Evolutionary conservation across 768 basidiomycete genomes (phyloP).

Genomic region (Cystobasidium tubakii): DNA sequence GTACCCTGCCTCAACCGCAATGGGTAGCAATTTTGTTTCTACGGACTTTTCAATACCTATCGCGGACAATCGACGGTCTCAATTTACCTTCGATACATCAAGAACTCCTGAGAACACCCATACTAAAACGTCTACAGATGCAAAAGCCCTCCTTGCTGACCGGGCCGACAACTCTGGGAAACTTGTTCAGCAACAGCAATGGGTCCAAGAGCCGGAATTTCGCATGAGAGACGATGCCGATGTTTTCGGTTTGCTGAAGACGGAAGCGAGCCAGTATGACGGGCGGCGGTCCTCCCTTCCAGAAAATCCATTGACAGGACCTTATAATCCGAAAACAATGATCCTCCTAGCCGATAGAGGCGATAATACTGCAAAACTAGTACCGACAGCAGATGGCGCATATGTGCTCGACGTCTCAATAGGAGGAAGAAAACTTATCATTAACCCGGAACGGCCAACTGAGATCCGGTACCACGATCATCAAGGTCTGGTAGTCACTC

Average conservation of each 20-base stretch:
- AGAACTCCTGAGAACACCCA: no score
- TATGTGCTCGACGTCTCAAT: slow-evolving; percentile 30
- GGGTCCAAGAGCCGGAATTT: neutral
- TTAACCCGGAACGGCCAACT: slow-evolving; percentile 13
- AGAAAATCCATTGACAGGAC: neutral
- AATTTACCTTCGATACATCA: no score
- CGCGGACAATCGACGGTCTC: no score
- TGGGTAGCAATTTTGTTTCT: neutral
- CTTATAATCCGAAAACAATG: neutral
- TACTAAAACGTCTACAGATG: no score
- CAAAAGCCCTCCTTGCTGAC: no score
- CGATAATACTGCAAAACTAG: slow-evolving; percentile 27
- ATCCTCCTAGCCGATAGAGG: slow-evolving; percentile 25
- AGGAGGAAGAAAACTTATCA: slow-evolving; percentile 26
- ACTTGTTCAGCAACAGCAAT: no score
- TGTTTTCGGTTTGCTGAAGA: neutral
- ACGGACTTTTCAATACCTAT: no score
- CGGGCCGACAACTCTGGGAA: no score
- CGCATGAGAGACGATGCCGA: neutral
- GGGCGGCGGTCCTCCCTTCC: neutral
- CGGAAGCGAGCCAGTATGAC: neutral
- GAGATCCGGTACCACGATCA: slow-evolving; percentile 14
- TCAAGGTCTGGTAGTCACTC: slow-evolving; percentile 21
- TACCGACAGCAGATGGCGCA: slow-evolving; percentile 12
- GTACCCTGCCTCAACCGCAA: neutral